Percentiles rank a stretch among this genome's conserved stretches.
Evolutionary conservation across 1,284 basidiomycete genomes (phyloP).

Genomic region (Ustilago lituana): DNA sequence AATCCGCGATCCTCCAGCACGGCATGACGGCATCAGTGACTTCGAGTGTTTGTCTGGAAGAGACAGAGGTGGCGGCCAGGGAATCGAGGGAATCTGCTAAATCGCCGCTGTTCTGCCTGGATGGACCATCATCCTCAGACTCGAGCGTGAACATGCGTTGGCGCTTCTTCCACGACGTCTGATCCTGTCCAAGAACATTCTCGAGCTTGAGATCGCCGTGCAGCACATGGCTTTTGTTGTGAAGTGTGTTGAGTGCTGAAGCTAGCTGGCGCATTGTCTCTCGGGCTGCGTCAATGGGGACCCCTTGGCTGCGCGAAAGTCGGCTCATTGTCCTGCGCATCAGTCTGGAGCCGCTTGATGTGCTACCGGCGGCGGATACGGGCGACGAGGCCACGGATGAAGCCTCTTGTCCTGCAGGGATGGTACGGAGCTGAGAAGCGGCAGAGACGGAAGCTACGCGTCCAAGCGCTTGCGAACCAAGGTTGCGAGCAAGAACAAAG

Average conservation of each 20-base stretch:
- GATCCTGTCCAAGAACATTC: conserved; percentile 76
- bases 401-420: conserved; percentile 38
- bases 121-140: conserved; percentile 9
- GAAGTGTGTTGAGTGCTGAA: conserved; percentile 83
- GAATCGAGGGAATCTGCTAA: conserved; percentile 29
- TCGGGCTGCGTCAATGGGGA: conserved; percentile 72
- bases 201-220: conserved; percentile 84
- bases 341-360: conserved; percentile 31
- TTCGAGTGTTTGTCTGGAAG: conserved; percentile 66
- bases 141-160: conserved; percentile 15
- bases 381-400: conserved; percentile 37
- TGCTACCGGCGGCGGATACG: conserved; percentile 33
- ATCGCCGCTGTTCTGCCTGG: conserved; percentile 18
- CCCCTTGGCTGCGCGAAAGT: conserved; percentile 42
- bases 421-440: conserved; percentile 40
- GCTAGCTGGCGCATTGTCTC: conserved; percentile 91
- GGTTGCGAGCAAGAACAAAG: conserved; percentile 21
- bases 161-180: conserved; percentile 44
- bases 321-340: conserved; percentile 33
- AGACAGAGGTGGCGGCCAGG: conserved; percentile 38
- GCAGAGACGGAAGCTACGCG: conserved; percentile 36
- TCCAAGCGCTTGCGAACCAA: conserved; percentile 13
- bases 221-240: conserved; percentile 76
- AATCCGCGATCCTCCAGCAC: conserved; percentile 74
- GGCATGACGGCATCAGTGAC: conserved; percentile 67